Base-by-base conservation (phyloP, 495 filamentous ascomycete genomes). In the Podospora pseudoanserina region DNA sequence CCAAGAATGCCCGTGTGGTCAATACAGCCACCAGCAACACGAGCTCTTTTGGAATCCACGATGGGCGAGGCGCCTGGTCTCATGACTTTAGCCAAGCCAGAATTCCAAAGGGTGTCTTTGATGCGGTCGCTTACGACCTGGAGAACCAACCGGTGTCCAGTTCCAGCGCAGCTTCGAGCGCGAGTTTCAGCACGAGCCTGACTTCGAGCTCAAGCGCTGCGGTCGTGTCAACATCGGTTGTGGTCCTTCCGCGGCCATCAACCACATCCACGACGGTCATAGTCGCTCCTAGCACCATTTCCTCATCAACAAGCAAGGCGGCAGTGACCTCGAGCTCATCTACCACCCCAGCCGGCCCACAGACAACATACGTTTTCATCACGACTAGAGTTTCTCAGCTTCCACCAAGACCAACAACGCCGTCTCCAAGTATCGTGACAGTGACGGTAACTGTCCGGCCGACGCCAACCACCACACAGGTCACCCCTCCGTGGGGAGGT, bases 61-160 rank as follows among this genome's bases (percentile, higher is more conserved):
- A 75, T 65, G 71, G 58, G 49, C 65, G 68, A 20, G 74, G 73
- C 5, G 44, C 65, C 3, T 73, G 72, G 23, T 65, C 71, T n/a
- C 76, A 75, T 59, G 76, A 78, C 60, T 66, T 78, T 39, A 71
- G 66, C 56, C 19, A 58, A 28, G 76, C 74, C 39, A 72, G 65
- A 59, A 73, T 77, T 58, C 75, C 73, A 26, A 60, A 74, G 67
- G 72, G 73, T 23, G 73, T 73, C 0, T 77, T 77, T 56, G 73
- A 77, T 57, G 73, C 73, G 11, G n/a, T 77, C 58, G 71, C 66
- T 15, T 74, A 72, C 28, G 74, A 65, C 28, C 61, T 73, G 18
- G 62, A 34, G 28, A 65, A 63, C 13, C 32, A 57, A 20, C 59
- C 59, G 1, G n/a, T 27, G 19, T 7, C 19, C 56, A 58, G 56